Conservation (phyloP, 495 filamentous ascomycete genomes). For the Lophiotrema nucula region DNA sequence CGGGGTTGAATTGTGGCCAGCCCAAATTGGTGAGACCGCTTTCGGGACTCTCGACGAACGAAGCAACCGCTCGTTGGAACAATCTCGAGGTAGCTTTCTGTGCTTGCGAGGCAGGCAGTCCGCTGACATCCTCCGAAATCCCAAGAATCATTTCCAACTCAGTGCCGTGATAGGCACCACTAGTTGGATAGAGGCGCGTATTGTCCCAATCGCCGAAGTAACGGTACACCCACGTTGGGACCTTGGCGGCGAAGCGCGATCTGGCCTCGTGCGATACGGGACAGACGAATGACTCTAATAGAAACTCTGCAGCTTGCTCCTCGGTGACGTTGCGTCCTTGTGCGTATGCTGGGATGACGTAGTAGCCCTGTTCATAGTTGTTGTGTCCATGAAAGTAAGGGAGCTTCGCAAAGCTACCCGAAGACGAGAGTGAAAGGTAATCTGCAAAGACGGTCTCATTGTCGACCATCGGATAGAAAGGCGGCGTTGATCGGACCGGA, state of each 20-base stretch:
- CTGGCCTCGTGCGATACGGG: background rate
- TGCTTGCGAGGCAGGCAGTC: slow-evolving; percentile 33
- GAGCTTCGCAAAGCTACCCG: slow-evolving; percentile 36
- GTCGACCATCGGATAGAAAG: slow-evolving; percentile 1
- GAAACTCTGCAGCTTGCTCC: background rate
- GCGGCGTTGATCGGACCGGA: background rate
- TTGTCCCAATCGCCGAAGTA: background rate
- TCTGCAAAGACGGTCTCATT: slow-evolving; percentile 3
- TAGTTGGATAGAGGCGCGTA: background rate
- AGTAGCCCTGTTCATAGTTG: slow-evolving; percentile 1
- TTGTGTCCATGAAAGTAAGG: slow-evolving; percentile 22
- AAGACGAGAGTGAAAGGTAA: background rate
- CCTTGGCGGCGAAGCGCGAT: background rate
- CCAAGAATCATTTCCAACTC: background rate
- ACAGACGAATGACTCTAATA: background rate
- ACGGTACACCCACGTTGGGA: background rate
- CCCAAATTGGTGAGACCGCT: slow-evolving; percentile 45
- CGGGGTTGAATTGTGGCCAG: slow-evolving; percentile 44
- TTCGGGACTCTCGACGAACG: slow-evolving; percentile 51
- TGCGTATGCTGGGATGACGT: slow-evolving; percentile 49
- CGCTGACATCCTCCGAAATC: slow-evolving; percentile 42
- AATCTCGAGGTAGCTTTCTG: slow-evolving; percentile 43
- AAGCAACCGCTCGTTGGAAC: slow-evolving; percentile 50
- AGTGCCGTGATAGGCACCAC: background rate
- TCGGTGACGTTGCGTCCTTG: slow-evolving; percentile 39